Base-by-base conservation (phyloP, 148 eudicot species). In the Fagopyrum homotropicum region DNA sequence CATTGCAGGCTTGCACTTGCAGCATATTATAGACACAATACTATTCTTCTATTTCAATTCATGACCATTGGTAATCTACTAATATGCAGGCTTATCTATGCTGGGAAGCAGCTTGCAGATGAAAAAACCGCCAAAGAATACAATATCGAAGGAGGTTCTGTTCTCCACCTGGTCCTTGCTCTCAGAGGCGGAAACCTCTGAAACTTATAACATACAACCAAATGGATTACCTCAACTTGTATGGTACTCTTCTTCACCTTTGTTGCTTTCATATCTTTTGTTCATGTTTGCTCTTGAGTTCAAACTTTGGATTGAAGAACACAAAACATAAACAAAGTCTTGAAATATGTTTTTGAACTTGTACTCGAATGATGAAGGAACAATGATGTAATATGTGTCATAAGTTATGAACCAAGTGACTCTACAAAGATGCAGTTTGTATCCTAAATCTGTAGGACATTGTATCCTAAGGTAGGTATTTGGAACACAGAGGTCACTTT, bases 71-170 rank as follows among this genome's bases (percentile, higher is more conserved):
- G 3, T 66, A 19, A 43, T 66, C 15, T 40, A 4, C 69, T 26
- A 50, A 73, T 45, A 30, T 76, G 78, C 86, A 86, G 89, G 87
- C 84, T 88, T 40, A 88, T 88, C 75, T 88, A 88, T 81, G 92
- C 92, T 77, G 92, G 92, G 9, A 88, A 88, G 80, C 92, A 88
- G 80, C 86, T 88, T 44, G 89, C 79, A 73, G 92, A 88, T 86
- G 92, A 88, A 77, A 88, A 86, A 76, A 88, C 89, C 11, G 92
- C 89, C 19, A 88, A 86, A 75, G 92, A 88, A 72, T 88, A 88
- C 76, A 86, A 86, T 70, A 88, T 88, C n/a, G 92, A 86, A 77
- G 92, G 92, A 15, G 92, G 92, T 9, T 86, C 88, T 69, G 92
- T 88, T 30, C 92, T 88, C 74, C 92, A 88, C 78, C 84, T 88